Evolutionary conservation across 225 moss, liverwort and hornwort species (phyloP).

Genomic region (Bryoerythrophyllum caledonicum): DNA sequence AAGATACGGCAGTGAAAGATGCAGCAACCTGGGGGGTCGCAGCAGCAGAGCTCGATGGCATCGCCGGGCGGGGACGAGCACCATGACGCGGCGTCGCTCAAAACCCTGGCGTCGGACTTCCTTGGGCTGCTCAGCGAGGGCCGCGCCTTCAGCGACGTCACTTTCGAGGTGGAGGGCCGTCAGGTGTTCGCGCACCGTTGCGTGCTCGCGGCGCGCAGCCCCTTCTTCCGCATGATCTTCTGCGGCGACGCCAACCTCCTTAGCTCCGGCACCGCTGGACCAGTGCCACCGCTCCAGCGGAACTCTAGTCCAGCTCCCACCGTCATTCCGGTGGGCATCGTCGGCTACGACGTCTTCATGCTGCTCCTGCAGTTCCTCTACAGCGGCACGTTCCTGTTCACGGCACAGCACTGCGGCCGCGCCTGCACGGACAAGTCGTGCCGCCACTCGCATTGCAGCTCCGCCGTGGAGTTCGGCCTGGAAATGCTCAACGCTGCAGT

Average conservation of each 20-base stretch:
- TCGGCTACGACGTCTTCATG: slow-evolving; percentile 49
- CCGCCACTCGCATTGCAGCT: slow-evolving; percentile 43
- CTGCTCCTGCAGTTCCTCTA: slow-evolving; percentile 47
- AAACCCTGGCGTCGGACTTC: slow-evolving; percentile 39
- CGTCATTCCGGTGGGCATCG: slow-evolving; percentile 47
- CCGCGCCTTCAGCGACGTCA: slow-evolving; percentile 45
- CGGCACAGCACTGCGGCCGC: slow-evolving; percentile 28
- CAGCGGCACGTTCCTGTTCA: slow-evolving; percentile 34
- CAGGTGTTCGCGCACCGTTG: slow-evolving; percentile 46
- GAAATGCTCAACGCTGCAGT: slow-evolving; percentile 44
- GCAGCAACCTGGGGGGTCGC: slow-evolving; percentile 12
- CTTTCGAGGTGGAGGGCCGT: slow-evolving; percentile 41
- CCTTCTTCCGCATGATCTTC: slow-evolving; percentile 54
- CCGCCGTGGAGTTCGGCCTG: slow-evolving; percentile 42
- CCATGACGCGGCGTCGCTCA: slow-evolving; percentile 11
- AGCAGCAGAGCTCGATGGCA: slow-evolving; percentile 37
- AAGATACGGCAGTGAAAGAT: neutral
- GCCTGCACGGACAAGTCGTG: slow-evolving; percentile 39
- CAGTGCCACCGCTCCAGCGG: neutral
- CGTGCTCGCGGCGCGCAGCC: slow-evolving; percentile 49
- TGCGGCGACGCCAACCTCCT: slow-evolving; percentile 36
- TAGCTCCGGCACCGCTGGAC: neutral
- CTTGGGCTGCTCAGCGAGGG: slow-evolving; percentile 34
- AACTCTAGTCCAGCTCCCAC: slow-evolving; percentile 10
- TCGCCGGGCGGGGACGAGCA: neutral